These are phyloP conservation scores for Lasiosphaeria hispida DNA, from an alignment of 495 filamentous ascomycete genomes.

Conservation along the genomic window DNA sequence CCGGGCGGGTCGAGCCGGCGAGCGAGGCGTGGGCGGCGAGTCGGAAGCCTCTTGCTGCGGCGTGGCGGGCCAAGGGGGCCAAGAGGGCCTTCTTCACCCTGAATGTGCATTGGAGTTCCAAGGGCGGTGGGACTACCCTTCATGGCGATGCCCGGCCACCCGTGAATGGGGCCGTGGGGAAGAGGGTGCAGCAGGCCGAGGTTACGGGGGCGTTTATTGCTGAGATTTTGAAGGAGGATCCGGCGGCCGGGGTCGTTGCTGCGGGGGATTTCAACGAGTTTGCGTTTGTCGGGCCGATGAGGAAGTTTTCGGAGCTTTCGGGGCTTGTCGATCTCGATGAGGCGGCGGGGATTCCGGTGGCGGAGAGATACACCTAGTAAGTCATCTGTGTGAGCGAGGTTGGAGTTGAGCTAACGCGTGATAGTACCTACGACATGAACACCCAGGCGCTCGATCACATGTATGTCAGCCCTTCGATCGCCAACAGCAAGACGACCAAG, in stretches of 20 bases:
- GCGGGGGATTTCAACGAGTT: constrained; percentile 67
- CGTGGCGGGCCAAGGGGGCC: constrained; percentile 49
- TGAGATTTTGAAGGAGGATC: constrained; percentile 43
- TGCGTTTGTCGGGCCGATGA: constrained; percentile 50
- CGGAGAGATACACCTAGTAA: constrained; percentile 60
- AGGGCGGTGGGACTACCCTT: constrained; percentile 55
- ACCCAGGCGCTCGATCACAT: constrained; percentile 60
- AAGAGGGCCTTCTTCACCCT: constrained; percentile 53
- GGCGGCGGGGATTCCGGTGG: constrained; percentile 36
- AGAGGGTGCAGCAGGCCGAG: constrained; percentile 46
- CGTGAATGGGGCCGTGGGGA: constrained; percentile 53
- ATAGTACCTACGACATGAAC: constrained; percentile 36
- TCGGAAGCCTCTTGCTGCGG: constrained; percentile 58
- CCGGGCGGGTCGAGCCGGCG: constrained; percentile 55
- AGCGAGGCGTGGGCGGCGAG: constrained; percentile 51
- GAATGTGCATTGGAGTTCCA: constrained; percentile 57
- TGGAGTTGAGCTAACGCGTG: constrained; percentile 5
- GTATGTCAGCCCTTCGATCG: constrained; percentile 48
- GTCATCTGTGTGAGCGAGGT: background rate
- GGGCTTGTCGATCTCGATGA: constrained; percentile 55
- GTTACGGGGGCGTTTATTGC: constrained; percentile 46
- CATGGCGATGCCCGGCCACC: constrained; percentile 60
- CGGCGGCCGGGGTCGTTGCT: constrained; percentile 44
- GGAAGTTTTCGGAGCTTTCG: constrained; percentile 40
- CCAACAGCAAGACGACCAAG: constrained; percentile 21